Evolutionary conservation across 2,329 filamentous ascomycete genomes (phyloP).

Genomic region (Fusarium sp.): DNA sequence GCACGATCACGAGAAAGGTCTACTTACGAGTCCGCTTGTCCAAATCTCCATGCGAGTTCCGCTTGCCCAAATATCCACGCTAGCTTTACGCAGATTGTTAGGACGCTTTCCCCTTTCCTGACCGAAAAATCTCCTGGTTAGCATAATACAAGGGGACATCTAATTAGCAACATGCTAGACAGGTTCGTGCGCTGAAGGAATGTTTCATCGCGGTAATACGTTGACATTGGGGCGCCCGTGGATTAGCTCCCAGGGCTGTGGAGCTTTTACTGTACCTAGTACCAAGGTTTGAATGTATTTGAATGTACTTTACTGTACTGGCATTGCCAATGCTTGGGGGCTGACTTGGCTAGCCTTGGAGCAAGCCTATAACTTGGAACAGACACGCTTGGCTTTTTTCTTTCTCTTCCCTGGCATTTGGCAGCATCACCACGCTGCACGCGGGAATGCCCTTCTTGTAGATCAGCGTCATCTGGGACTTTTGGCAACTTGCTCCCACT

Average conservation of each 20-base stretch:
- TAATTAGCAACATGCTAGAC: not conserved
- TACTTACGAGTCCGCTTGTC: too few relatives aligned
- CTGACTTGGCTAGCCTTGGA: conserved; percentile 5
- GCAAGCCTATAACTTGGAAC: too few relatives aligned
- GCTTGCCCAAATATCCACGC: too few relatives aligned
- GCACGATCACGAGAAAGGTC: too few relatives aligned
- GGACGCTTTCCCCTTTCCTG: not conserved
- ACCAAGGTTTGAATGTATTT: not conserved
- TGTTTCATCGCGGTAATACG: conserved; percentile 30
- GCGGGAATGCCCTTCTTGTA: not conserved
- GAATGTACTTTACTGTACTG: not conserved
- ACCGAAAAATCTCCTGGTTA: conserved; percentile 12
- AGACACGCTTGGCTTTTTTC: too few relatives aligned
- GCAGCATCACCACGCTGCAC: too few relatives aligned
- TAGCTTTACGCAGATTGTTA: not conserved
- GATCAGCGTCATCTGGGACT: not conserved
- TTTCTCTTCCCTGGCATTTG: not conserved
- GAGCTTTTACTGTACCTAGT: conserved; percentile 1
- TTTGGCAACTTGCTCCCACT: not conserved
- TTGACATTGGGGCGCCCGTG: conserved; percentile 2
- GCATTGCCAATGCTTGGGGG: conserved; percentile 7
- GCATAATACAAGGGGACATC: not conserved
- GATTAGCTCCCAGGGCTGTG: not conserved
- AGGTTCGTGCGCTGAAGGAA: conserved; percentile 19
- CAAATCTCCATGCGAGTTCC: too few relatives aligned